Evolutionary conservation across 2,329 filamentous ascomycete genomes (phyloP), one percentile per base, ranked within the genome.

Genomic region (Graphilbum fragrans): DNA sequence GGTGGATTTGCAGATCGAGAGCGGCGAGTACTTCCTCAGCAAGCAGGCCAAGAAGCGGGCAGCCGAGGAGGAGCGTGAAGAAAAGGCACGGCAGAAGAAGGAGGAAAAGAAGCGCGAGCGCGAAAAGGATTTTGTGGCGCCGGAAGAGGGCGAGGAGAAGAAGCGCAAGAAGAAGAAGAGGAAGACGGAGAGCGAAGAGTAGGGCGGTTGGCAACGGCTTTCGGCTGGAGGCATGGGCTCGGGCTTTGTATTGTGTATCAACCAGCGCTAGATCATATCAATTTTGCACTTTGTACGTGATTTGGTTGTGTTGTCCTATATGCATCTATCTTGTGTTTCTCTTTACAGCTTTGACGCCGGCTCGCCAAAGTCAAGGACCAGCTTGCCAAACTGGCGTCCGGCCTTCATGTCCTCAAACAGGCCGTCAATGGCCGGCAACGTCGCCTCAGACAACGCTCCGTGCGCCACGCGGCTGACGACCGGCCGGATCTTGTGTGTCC

Each of bases 1-100:
- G 77, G 76, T 98, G 53, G 92, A 98, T 63, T 65, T 87, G 62
- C 90, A 98, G 72, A 94, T 98, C 67, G 92, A 98, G 70, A 88
- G 78, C 53, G 90, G 92, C 64, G 90, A 96, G 66, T 98, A 94
- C 66, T 96, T 96, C 62, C 64, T 98, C 57, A 80, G 81, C 56
- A 94, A 94, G 69, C 79, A 88, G 56, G 88, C 86, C 45, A 94
- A 94, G 71, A 86, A 94, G 55, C 73, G 88, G 46, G 82, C 80
- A 41, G 78, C 71, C 37, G 80, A 83, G 61, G 82, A 90, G 57
- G 83, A 86, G 55, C 71, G 86, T 50, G 74, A 86, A 55, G 86
- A 93, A 59, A 80, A 82, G 62, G 88, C 94, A 66, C 82, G 78
- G 62, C 71, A 78, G 61, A 90, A 88, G 69, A 90, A 87, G 70